Conservation (phyloP, 2,329 filamentous ascomycete species). For the Penicillium sp. region DNA sequence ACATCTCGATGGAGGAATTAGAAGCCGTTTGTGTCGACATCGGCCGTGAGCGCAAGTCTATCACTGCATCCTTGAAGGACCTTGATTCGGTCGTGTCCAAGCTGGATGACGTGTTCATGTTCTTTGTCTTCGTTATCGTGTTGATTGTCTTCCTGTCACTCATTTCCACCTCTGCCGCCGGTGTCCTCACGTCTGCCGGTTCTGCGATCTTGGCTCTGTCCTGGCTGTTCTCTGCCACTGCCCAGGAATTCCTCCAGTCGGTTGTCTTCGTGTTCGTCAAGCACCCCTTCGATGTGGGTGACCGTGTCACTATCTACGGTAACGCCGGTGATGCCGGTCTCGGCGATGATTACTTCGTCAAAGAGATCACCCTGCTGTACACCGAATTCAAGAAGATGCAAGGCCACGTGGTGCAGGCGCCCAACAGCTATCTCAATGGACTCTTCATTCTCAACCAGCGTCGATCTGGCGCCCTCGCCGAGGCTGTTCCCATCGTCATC, state of each 20-base stretch:
- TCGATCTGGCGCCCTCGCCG: slow-evolving; percentile 82
- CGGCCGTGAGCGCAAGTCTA: slow-evolving; percentile 90
- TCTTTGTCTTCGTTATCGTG: slow-evolving; percentile 78
- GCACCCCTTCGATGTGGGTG: slow-evolving; percentile 94
- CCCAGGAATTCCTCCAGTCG: slow-evolving; percentile 91
- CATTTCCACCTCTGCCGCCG: slow-evolving; percentile 86
- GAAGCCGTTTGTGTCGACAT: slow-evolving; percentile 94
- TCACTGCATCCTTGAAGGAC: slow-evolving; percentile 92
- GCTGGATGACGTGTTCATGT: slow-evolving; percentile 84
- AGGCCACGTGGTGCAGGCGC: slow-evolving; percentile 91
- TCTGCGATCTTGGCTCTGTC: slow-evolving; percentile 85
- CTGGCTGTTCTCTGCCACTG: slow-evolving; percentile 90
- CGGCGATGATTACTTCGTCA: slow-evolving; percentile 95
- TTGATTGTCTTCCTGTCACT: slow-evolving; percentile 86
- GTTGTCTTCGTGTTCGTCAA: slow-evolving; percentile 96
- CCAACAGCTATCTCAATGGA: slow-evolving; percentile 89
- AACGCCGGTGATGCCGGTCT: slow-evolving; percentile 76
- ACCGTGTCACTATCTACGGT: slow-evolving; percentile 88
- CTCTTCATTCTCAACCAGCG: slow-evolving; percentile 95
- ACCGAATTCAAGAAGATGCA: slow-evolving; percentile 99
- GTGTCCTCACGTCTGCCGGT: slow-evolving; percentile 85
- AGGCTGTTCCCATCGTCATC: slow-evolving; percentile 80
- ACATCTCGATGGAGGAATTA: slow-evolving; percentile 93
- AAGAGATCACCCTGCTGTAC: slow-evolving; percentile 87
- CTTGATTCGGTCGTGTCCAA: slow-evolving; percentile 90